phyloP scores from a whole-genome alignment of 2,329 filamentous ascomycete genomes.

The Drechslerella dactyloides region DNA sequence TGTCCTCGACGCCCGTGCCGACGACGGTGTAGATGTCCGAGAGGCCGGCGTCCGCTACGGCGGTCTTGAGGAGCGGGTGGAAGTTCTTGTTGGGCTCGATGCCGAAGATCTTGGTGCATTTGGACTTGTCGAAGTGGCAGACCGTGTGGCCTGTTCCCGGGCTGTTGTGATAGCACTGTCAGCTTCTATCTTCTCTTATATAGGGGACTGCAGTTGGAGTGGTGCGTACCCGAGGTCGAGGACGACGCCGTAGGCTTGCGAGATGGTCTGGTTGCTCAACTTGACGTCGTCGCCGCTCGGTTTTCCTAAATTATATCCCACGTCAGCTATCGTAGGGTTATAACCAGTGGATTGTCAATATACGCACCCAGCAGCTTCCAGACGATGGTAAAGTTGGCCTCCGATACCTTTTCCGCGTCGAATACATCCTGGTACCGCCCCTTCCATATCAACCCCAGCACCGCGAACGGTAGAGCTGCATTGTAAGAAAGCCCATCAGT shows the following conservation, averaged over 20 bases:
- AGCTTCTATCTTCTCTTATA: no score
- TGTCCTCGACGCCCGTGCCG: conserved; percentile 60
- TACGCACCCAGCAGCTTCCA: conserved; percentile 24
- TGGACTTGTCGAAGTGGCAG: conserved; percentile 59
- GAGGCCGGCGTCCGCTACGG: conserved; percentile 60
- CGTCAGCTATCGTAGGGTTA: neutral
- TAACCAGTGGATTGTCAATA: neutral
- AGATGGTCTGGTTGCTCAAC: conserved; percentile 53
- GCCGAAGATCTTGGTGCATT: conserved; percentile 63
- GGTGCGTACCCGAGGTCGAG: conserved; percentile 60
- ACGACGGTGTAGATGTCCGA: conserved; percentile 63
- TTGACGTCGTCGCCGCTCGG: conserved; percentile 11
- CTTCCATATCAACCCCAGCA: conserved; percentile 15
- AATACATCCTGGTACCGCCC: conserved; percentile 33
- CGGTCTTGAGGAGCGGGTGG: conserved; percentile 60
- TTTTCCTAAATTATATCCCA: conserved; percentile 4
- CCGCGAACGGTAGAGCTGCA: conserved; percentile 38
- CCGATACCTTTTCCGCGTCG: conserved; percentile 18
- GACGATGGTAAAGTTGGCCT: conserved; percentile 36
- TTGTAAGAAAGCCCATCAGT: neutral
- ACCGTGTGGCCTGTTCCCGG: conserved; percentile 65
- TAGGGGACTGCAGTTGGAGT: no score
- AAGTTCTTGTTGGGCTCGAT: conserved; percentile 64
- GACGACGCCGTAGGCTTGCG: conserved; percentile 59
- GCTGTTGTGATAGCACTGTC: no score